A percentile compares a stretch with the other conserved stretches of the same genome.
These are phyloP conservation scores for Blastomyces percursus DNA, from an alignment of 2,329 filamentous ascomycete species.

Conservation along the genomic window DNA sequence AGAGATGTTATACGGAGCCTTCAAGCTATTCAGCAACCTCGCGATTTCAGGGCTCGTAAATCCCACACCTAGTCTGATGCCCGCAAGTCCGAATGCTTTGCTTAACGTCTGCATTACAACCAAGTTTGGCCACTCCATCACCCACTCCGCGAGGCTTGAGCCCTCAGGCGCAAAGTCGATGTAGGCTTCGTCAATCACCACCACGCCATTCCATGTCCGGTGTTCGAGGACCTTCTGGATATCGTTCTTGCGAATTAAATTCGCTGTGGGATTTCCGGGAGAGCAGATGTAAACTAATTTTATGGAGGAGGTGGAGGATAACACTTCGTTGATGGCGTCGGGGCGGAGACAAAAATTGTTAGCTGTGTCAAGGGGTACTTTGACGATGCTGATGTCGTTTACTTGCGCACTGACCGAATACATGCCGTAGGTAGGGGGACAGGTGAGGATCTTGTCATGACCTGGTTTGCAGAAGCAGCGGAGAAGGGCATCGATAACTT, in stretches of 20 bases:
- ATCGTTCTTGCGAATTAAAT: conserved; percentile 63
- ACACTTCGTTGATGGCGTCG: conserved; percentile 52
- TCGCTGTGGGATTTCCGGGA: conserved; percentile 86
- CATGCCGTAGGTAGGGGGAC: conserved; percentile 97
- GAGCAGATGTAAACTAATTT: conserved; percentile 91
- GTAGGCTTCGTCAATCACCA: conserved; percentile 92
- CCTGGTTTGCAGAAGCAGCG: conserved; percentile 87
- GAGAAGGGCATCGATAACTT: conserved; percentile 89
- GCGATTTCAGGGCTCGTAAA: conserved; percentile 70
- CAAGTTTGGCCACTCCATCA: conserved; percentile 83
- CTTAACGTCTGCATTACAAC: conserved; percentile 98
- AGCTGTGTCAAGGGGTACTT: conserved; percentile 65
- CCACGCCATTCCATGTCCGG: conserved; percentile 87
- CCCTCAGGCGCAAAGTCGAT: conserved; percentile 79
- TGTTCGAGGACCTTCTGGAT: conserved; percentile 66
- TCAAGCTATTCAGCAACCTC: conserved; percentile 73
- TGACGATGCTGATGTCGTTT: conserved; percentile 79
- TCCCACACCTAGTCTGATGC: conserved; percentile 77
- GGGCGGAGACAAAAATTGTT: conserved; percentile 66
- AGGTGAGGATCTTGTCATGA: conserved; percentile 81
- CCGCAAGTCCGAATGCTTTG: conserved; percentile 92
- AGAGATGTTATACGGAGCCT: conserved; percentile 92
- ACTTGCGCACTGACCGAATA: conserved; percentile 89
- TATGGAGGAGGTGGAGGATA: conserved; percentile 55
- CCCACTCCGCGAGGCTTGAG: conserved; percentile 80